phyloP scores from a whole-genome alignment of 495 filamentous ascomycete genomes.

The Penicillium ochrochloron region DNA sequence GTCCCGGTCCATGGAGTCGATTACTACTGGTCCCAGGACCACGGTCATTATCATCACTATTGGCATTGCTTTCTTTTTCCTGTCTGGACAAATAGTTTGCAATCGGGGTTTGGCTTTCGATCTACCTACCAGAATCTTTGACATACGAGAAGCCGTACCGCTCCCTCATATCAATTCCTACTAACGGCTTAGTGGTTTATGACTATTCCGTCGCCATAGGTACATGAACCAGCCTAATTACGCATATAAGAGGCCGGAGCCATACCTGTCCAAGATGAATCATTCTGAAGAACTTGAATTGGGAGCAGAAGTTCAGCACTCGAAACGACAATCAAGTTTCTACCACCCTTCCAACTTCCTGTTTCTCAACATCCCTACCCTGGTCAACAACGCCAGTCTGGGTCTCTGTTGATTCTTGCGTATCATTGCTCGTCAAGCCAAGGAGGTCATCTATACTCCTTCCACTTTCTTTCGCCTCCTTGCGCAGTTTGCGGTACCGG shows the following conservation, averaged over 20 bases:
- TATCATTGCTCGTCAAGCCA: constrained; percentile 24
- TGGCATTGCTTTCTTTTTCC: neutral
- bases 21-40: neutral
- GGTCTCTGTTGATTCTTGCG: constrained; percentile 1
- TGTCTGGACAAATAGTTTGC: no score
- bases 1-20: neutral
- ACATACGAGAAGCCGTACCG: no score
- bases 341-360: neutral
- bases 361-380: neutral
- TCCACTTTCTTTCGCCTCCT: constrained; percentile 58
- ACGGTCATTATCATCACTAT: neutral
- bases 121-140: no score
- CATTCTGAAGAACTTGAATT: no score
- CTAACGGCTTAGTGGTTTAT: neutral
- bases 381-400: constrained; percentile 6
- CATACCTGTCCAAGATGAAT: no score
- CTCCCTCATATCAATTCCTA: neutral
- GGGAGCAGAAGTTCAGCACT: neutral
- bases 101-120: no score
- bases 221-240: neutral
- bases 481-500: constrained; percentile 62
- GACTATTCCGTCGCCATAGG: neutral
- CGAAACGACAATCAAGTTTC: neutral
- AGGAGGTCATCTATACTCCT: constrained; percentile 68
- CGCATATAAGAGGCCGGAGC: neutral